These are phyloP conservation scores for Triticum timopheevii DNA, from an alignment of 176 grass and related monocot genomes.

Conservation along the genomic window DNA sequence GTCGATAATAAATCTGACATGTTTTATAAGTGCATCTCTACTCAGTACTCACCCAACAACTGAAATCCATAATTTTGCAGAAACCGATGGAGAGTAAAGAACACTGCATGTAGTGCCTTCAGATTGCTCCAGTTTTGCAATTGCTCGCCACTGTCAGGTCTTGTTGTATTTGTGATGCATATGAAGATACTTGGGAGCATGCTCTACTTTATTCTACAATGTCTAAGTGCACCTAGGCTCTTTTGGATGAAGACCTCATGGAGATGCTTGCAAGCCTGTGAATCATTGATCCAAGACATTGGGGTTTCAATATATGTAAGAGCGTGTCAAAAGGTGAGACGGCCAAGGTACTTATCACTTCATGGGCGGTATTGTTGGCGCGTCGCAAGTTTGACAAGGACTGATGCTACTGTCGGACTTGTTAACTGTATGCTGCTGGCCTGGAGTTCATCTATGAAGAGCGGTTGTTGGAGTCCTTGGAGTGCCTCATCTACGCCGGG, in stretches of 20 bases:
- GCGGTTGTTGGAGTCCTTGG: neutral
- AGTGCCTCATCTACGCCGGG: neutral
- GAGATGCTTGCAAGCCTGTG: neutral
- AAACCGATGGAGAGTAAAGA: neutral
- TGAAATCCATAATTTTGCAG: neutral
- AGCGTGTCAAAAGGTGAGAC: neutral
- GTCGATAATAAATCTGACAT: neutral
- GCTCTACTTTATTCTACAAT: neutral
- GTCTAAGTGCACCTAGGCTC: neutral
- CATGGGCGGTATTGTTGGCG: neutral
- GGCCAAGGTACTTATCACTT: neutral
- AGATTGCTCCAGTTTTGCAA: neutral
- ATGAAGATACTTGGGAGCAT: neutral
- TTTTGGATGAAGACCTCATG: slow-evolving; percentile 4
- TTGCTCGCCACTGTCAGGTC: neutral
- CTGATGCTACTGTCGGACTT: no score
- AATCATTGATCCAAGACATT: neutral
- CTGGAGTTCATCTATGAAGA: neutral
- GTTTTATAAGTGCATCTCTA: neutral
- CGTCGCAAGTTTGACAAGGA: neutral
- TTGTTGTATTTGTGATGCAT: neutral
- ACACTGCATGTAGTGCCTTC: neutral
- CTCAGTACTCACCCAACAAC: neutral
- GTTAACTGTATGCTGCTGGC: neutral
- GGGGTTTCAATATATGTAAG: neutral